These are phyloP conservation scores for Hemileia vastatrix DNA, from an alignment of 1,284 basidiomycete species.

Conservation along the genomic window DNA sequence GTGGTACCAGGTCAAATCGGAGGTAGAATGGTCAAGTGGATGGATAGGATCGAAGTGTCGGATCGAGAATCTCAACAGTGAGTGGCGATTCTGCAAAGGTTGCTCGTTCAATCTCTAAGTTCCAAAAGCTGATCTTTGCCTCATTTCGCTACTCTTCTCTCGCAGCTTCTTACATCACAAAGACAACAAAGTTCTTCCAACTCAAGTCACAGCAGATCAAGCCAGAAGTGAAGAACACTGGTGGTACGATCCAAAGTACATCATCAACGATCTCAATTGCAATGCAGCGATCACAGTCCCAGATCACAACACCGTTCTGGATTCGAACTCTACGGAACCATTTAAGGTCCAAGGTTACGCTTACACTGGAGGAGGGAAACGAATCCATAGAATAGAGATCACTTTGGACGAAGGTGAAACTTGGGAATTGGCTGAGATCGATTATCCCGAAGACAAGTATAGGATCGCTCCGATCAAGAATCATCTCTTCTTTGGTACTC, in stretches of 20 bases:
- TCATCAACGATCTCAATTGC: slow-evolving; percentile 54
- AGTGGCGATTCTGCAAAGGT: no score
- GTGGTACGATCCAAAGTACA: slow-evolving; percentile 57
- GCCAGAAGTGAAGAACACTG: slow-evolving; percentile 53
- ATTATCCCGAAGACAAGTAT: slow-evolving; percentile 54
- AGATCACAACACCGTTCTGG: slow-evolving; percentile 52
- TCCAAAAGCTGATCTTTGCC: slow-evolving; percentile 2
- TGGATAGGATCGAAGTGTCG: slow-evolving; percentile 54
- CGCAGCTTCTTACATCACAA: slow-evolving; percentile 35
- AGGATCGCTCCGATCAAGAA: slow-evolving; percentile 44
- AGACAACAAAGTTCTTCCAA: slow-evolving; percentile 60
- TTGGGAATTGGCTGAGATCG: slow-evolving; percentile 52
- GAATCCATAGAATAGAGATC: slow-evolving; percentile 56
- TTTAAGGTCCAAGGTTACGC: slow-evolving; percentile 55
- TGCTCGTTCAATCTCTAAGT: slow-evolving; percentile 38
- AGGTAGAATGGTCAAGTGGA: slow-evolving; percentile 51
- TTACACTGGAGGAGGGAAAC: slow-evolving; percentile 58
- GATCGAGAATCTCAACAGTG: slow-evolving; percentile 53
- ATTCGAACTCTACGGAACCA: slow-evolving; percentile 28
- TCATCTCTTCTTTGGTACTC: slow-evolving; percentile 43
- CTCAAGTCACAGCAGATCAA: slow-evolving; percentile 52
- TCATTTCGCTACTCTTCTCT: background rate
- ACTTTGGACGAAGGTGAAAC: slow-evolving; percentile 54
- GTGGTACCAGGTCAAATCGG: slow-evolving; percentile 60
- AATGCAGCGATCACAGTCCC: slow-evolving; percentile 57